Conservation (phyloP, 1,139 yeast species). For the Yamadazyma jaroonii region DNA sequence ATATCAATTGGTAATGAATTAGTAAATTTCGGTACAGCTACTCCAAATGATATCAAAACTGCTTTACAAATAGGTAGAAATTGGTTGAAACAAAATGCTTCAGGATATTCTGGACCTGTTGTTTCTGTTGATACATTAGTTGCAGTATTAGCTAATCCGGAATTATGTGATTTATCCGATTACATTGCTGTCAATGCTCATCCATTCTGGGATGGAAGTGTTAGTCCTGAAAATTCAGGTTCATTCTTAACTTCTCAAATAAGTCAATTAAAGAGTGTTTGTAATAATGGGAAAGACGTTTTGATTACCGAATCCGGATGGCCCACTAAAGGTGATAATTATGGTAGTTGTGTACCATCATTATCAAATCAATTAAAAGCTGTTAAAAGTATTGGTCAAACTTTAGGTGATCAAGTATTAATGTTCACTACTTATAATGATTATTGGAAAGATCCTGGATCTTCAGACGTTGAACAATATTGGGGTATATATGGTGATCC, state of each 20-base stretch:
- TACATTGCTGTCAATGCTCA: conserved; percentile 82
- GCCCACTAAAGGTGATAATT: conserved; percentile 70
- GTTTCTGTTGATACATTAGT: conserved; percentile 80
- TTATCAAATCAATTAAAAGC: conserved; percentile 60
- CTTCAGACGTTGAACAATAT: conserved; percentile 64
- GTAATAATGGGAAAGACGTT: conserved; percentile 58
- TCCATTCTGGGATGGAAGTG: conserved; percentile 74
- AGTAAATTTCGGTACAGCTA: conserved; percentile 66
- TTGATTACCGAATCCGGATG: conserved; percentile 78
- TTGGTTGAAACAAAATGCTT: conserved; percentile 49
- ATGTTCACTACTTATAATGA: conserved; percentile 75
- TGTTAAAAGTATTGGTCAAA: conserved; percentile 49
- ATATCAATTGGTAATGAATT: conserved; percentile 80
- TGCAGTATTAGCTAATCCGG: conserved; percentile 71
- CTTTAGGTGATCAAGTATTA: conserved; percentile 55
- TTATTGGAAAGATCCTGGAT: conserved; percentile 73
- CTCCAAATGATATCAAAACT: conserved; percentile 51
- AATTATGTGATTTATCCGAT: conserved; percentile 67
- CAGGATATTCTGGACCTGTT: conserved; percentile 67
- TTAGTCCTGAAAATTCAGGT: conserved; percentile 66
- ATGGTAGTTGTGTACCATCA: conserved; percentile 73
- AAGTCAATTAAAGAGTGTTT: conserved; percentile 61
- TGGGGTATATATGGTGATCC: conserved; percentile 60
- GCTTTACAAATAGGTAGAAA: conserved; percentile 58
- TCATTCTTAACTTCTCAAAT: conserved; percentile 67